Conservation (phyloP, 2,329 filamentous ascomycete genomes). For the Fusarium tupiense region DNA sequence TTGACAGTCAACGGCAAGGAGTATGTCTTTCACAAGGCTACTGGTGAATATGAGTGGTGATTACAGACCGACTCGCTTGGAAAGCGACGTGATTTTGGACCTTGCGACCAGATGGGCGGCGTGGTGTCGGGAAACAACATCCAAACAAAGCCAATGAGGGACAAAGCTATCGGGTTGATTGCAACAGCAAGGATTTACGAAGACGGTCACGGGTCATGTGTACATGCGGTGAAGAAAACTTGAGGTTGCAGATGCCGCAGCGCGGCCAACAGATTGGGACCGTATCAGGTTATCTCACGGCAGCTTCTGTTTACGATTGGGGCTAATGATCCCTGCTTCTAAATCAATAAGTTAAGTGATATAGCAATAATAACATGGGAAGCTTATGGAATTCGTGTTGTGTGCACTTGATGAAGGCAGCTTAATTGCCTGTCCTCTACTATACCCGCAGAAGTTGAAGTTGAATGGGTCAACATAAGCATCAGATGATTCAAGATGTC, state of each 20-base stretch:
- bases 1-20: constrained; percentile 93
- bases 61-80: neutral
- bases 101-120: neutral
- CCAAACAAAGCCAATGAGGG: constrained; percentile 14
- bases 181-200: constrained; percentile 2
- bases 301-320: constrained; percentile 10
- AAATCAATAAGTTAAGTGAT: constrained; percentile 21
- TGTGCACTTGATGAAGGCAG: neutral
- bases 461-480: neutral
- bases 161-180: neutral
- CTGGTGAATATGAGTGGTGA: constrained; percentile 97
- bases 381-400: constrained; percentile 4
- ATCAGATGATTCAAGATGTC: neutral
- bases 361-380: constrained; percentile 12
- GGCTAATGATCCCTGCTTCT: constrained; percentile 1
- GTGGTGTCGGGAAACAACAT: constrained; percentile 7
- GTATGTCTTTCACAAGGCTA: constrained; percentile 97
- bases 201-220: constrained; percentile 18
- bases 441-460: neutral
- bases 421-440: neutral
- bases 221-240: constrained; percentile 15
- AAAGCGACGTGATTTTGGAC: constrained; percentile 3
- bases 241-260: constrained; percentile 26
- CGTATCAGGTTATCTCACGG: constrained; percentile 20
- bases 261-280: constrained; percentile 39